phyloP scores from a whole-genome alignment of 1,139 yeast species.

The Diutina mesorugosa region DNA sequence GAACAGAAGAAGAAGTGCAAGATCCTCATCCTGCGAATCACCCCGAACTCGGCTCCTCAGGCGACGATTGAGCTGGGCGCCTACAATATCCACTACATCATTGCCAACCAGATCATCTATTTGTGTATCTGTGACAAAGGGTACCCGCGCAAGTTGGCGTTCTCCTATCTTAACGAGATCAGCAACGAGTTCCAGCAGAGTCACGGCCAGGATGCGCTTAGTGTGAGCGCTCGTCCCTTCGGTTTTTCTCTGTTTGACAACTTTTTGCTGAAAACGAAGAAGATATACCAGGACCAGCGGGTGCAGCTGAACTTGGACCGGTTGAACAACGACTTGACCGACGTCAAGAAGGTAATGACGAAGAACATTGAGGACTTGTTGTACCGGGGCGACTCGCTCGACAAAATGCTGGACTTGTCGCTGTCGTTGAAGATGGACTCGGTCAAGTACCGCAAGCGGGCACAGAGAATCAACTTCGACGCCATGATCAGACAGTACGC shows the following conservation, averaged over 20 bases:
- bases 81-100: conserved; percentile 66
- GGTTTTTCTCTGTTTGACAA: conserved; percentile 80
- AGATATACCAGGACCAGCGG: conserved; percentile 80
- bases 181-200: conserved; percentile 72
- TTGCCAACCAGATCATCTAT: conserved; percentile 54
- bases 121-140: conserved; percentile 64
- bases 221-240: conserved; percentile 63
- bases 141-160: conserved; percentile 82
- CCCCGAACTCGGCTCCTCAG: conserved; percentile 69
- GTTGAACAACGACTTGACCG: conserved; percentile 77
- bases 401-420: conserved; percentile 84
- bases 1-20: conserved; percentile 85
- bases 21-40: conserved; percentile 61
- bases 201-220: conserved; percentile 60
- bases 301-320: conserved; percentile 83
- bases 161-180: conserved; percentile 73
- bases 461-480: conserved; percentile 83
- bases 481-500: conserved; percentile 81
- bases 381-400: conserved; percentile 90
- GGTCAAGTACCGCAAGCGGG: conserved; percentile 78
- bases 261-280: conserved; percentile 77
- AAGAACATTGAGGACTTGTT: conserved; percentile 89
- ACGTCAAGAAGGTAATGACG: conserved; percentile 91
- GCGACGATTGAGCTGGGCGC: conserved; percentile 77
- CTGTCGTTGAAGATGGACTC: conserved; percentile 72